These are phyloP conservation scores for Fusarium concolor DNA, from an alignment of 2,329 filamentous ascomycete genomes.

Conservation along the genomic window DNA sequence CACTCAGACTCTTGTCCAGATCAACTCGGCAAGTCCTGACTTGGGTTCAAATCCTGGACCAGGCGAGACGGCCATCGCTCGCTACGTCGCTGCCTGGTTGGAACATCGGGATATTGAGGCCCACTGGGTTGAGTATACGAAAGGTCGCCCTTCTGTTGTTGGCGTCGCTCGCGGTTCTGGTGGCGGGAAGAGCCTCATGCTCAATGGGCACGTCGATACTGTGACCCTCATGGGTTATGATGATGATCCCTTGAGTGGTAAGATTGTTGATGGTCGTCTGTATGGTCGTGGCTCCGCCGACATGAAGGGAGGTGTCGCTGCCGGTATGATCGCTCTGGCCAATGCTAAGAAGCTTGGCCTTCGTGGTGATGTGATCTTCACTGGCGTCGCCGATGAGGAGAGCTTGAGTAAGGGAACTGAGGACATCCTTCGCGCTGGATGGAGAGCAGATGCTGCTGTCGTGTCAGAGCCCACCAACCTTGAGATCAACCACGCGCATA, in stretches of 20 bases:
- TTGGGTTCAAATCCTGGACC: constrained; percentile 56
- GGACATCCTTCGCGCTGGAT: constrained; percentile 62
- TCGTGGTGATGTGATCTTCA: constrained; percentile 63
- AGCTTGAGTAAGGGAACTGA: constrained; percentile 62
- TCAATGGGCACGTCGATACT: constrained; percentile 66
- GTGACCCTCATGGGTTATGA: constrained; percentile 62
- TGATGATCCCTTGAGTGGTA: constrained; percentile 58
- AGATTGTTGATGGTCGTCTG: constrained; percentile 53
- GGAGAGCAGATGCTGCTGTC: constrained; percentile 64
- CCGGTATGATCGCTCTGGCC: constrained; percentile 56
- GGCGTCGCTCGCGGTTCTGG: constrained; percentile 60
- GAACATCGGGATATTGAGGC: constrained; percentile 63
- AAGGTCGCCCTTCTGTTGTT: constrained; percentile 63
- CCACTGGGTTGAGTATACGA: constrained; percentile 60
- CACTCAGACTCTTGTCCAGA: constrained; percentile 59
- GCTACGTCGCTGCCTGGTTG: constrained; percentile 62
- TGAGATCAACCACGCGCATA: constrained; percentile 59
- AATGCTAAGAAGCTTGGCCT: constrained; percentile 53
- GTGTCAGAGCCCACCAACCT: constrained; percentile 61
- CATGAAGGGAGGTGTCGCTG: constrained; percentile 65
- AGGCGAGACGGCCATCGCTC: constrained; percentile 60
- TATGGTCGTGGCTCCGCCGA: constrained; percentile 61
- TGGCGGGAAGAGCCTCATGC: constrained; percentile 60
- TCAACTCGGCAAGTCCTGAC: constrained; percentile 62
- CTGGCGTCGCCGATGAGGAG: constrained; percentile 67